phyloP scores from a whole-genome alignment of 192 early-diverging fungal genomes.

The Gonapodya prolifera region DNA sequence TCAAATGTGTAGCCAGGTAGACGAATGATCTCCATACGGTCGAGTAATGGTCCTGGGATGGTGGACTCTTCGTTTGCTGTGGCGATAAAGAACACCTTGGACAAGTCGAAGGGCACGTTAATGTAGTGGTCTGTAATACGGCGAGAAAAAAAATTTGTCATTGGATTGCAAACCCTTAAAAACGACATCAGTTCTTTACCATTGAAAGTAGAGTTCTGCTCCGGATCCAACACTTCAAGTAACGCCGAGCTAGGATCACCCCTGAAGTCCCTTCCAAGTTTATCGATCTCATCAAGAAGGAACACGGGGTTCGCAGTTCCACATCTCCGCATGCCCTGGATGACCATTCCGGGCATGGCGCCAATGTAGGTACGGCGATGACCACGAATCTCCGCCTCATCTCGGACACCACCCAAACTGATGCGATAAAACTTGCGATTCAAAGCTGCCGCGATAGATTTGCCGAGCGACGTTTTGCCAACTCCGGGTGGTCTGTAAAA shows the following conservation, averaged over 20 bases:
- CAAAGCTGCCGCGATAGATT: constrained; percentile 63
- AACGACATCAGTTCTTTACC: constrained; percentile 73
- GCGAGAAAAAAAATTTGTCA: no score
- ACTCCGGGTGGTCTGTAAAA: constrained; percentile 32
- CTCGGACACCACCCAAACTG: constrained; percentile 67
- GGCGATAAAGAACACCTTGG: constrained; percentile 66
- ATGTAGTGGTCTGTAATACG: constrained; percentile 3
- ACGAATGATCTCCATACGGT: constrained; percentile 53
- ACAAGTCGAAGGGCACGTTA: constrained; percentile 29
- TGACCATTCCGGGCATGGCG: constrained; percentile 65
- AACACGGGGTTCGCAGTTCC: constrained; percentile 70
- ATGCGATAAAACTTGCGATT: constrained; percentile 71
- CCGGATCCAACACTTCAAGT: constrained; percentile 74
- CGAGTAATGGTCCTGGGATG: constrained; percentile 62
- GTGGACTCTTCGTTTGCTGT: constrained; percentile 69
- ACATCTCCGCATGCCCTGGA: constrained; percentile 54
- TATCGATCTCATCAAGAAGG: constrained; percentile 77
- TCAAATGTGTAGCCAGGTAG: constrained; percentile 71
- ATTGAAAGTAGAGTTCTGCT: constrained; percentile 67
- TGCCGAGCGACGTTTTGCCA: constrained; percentile 74
- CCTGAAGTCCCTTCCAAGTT: constrained; percentile 49
- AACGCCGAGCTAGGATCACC: constrained; percentile 74
- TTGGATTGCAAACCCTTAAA: constrained; percentile 19
- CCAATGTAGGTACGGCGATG: constrained; percentile 82
- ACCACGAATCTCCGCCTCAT: constrained; percentile 80